These are phyloP conservation scores for Collybiopsis confluens DNA, from an alignment of 768 basidiomycete genomes.

Conservation along the genomic window DNA sequence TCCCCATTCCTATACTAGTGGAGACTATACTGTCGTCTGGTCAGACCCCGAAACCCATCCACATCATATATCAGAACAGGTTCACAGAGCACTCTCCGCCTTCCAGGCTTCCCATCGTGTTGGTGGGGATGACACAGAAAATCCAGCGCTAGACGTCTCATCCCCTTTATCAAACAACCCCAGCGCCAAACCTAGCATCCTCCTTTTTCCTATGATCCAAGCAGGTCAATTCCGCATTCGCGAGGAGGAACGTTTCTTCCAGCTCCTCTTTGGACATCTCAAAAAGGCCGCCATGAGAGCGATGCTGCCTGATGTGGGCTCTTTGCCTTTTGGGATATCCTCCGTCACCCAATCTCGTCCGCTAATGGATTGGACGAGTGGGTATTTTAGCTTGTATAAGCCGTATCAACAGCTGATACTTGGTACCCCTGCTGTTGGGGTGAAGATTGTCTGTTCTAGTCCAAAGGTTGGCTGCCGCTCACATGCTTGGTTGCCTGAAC, in stretches of 20 bases:
- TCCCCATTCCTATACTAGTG: too few relatives aligned
- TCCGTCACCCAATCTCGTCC: slow-evolving; percentile 24
- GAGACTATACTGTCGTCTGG: too few relatives aligned
- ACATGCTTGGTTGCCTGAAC: too few relatives aligned
- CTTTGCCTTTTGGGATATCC: not conserved
- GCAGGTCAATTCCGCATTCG: slow-evolving; percentile 83
- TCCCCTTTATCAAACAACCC: too few relatives aligned
- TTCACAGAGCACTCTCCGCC: slow-evolving; percentile 45
- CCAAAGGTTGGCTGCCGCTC: slow-evolving; percentile 68
- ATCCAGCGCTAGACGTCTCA: not conserved
- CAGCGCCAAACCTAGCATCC: slow-evolving; percentile 38
- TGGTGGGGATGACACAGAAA: not conserved
- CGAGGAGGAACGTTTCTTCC: slow-evolving; percentile 74
- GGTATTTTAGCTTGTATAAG: slow-evolving; percentile 87
- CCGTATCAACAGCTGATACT: slow-evolving; percentile 76
- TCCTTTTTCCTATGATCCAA: slow-evolving; percentile 82
- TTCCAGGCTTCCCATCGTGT: too few relatives aligned
- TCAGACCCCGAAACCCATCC: slow-evolving; percentile 62
- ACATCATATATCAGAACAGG: slow-evolving; percentile 61
- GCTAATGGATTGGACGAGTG: slow-evolving; percentile 83
- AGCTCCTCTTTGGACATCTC: slow-evolving; percentile 52
- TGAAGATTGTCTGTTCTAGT: slow-evolving; percentile 77
- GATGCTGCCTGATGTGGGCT: not conserved
- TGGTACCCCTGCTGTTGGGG: slow-evolving; percentile 47
- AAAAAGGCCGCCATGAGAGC: slow-evolving; percentile 10